phyloP scores from a whole-genome alignment of 805 yeast genomes.

The Lipomyces yamanashiensis region DNA sequence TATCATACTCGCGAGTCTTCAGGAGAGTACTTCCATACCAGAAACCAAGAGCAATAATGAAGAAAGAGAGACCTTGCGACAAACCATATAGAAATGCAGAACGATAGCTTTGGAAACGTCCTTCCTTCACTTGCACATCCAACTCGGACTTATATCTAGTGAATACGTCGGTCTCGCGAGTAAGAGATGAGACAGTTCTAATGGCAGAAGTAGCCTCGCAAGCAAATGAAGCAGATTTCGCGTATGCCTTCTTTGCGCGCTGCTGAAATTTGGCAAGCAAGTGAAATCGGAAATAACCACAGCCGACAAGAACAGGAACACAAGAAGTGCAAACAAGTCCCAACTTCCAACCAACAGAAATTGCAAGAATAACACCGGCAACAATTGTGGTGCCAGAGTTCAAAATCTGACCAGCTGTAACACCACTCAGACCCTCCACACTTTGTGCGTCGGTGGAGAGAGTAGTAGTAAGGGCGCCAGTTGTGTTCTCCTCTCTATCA shows the following conservation, averaged over 20 bases:
- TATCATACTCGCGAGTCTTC: slow-evolving; percentile 40
- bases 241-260: slow-evolving; percentile 47
- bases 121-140: slow-evolving; percentile 40
- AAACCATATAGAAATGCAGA: slow-evolving; percentile 47
- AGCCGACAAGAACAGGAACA: slow-evolving; percentile 43
- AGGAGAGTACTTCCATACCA: slow-evolving; percentile 51
- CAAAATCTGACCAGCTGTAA: slow-evolving; percentile 43
- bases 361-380: slow-evolving; percentile 47
- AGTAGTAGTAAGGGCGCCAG: slow-evolving; percentile 39
- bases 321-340: slow-evolving; percentile 50
- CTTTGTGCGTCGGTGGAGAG: slow-evolving; percentile 41
- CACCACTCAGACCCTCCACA: slow-evolving; percentile 43
- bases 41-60: slow-evolving; percentile 50
- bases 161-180: slow-evolving; percentile 49
- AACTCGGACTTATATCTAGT: slow-evolving; percentile 38
- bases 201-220: slow-evolving; percentile 49
- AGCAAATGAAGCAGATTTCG: slow-evolving; percentile 49
- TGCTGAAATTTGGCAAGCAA: slow-evolving; percentile 45
- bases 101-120: slow-evolving; percentile 39
- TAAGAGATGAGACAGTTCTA: slow-evolving; percentile 50
- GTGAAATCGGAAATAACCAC: slow-evolving; percentile 48
- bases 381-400: slow-evolving; percentile 45
- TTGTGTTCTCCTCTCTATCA: slow-evolving; percentile 40
- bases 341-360: slow-evolving; percentile 49
- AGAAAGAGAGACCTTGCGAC: slow-evolving; percentile 49